These are phyloP conservation scores for Murraya paniculata DNA, from an alignment of 345 rosid genomes.

Conservation along the genomic window DNA sequence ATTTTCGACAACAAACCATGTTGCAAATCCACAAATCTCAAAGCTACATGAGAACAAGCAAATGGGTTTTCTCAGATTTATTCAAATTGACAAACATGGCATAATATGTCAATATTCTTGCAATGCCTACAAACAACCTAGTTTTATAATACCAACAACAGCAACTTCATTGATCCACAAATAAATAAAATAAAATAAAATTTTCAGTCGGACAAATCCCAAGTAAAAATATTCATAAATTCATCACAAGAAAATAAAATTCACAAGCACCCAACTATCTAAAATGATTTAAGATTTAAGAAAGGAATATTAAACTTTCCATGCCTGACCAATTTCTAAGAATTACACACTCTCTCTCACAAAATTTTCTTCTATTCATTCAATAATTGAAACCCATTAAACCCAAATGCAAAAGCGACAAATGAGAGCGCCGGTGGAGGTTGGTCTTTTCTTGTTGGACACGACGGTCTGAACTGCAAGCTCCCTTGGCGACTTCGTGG, in stretches of 20 bases:
- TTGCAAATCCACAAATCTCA: background rate
- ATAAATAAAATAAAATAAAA: background rate
- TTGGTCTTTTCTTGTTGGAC: too few species aligned
- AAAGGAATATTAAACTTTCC: constrained; percentile 29
- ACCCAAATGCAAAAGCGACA: constrained; percentile 5
- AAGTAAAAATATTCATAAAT: background rate
- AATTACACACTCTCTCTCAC: too few species aligned
- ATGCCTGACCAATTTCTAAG: constrained; percentile 8
- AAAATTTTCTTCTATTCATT: constrained; percentile 7
- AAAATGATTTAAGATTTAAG: constrained; percentile 12
- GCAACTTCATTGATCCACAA: background rate
- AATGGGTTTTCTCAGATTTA: background rate
- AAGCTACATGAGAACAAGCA: background rate
- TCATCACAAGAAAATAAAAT: background rate
- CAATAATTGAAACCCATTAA: constrained; percentile 21
- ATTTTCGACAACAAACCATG: background rate
- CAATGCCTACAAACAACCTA: background rate
- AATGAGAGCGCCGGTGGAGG: too few species aligned
- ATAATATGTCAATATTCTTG: background rate
- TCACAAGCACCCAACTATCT: background rate
- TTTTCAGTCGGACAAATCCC: background rate
- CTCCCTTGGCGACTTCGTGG: too few species aligned
- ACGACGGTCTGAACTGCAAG: too few species aligned
- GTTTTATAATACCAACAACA: background rate
- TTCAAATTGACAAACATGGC: background rate